Percentiles rank a stretch among this genome's conserved stretches.
Evolutionary conservation across 768 basidiomycete species (phyloP).

Genomic region (Pleurotus cornucopiae): DNA sequence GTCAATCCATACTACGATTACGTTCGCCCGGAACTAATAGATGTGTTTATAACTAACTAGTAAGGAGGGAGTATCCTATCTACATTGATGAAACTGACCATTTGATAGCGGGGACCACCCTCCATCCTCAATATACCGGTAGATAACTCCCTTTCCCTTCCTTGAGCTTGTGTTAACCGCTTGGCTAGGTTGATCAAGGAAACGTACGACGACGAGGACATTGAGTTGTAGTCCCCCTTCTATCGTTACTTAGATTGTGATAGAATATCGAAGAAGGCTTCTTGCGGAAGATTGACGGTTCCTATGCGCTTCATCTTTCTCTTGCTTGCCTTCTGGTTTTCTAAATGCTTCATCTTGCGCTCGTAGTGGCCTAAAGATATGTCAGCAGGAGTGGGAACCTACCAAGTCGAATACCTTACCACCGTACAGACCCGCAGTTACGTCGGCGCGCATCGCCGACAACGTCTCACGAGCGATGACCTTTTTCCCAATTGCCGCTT

Average conservation of each 20-base stretch:
- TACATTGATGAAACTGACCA: constrained; percentile 7
- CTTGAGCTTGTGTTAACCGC: constrained; percentile 12
- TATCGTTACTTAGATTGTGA: not conserved
- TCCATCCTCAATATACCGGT: constrained; percentile 90
- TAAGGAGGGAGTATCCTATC: constrained; percentile 39
- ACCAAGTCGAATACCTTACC: constrained; percentile 34
- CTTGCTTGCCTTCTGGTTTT: constrained; percentile 93
- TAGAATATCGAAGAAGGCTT: constrained; percentile 92
- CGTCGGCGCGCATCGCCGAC: constrained; percentile 83
- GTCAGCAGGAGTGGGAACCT: constrained; percentile 8
- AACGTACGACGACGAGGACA: constrained; percentile 93
- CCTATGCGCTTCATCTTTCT: constrained; percentile 85
- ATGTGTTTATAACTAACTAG: constrained; percentile 97
- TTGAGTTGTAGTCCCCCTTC: constrained; percentile 54
- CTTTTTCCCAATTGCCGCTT: constrained; percentile 84
- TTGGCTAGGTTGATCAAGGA: constrained; percentile 75
- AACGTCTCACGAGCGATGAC: constrained; percentile 88
- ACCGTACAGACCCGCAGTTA: constrained; percentile 92
- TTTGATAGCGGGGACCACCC: constrained; percentile 85
- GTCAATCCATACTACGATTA: constrained; percentile 97
- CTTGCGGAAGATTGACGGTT: constrained; percentile 86
- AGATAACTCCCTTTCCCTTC: constrained; percentile 13
- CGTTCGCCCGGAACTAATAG: constrained; percentile 86
- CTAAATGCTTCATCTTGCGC: constrained; percentile 84
- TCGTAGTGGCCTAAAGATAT: constrained; percentile 70